Conservation (phyloP, 2,329 filamentous ascomycete species). For the Aphanoascus verrucosus region DNA sequence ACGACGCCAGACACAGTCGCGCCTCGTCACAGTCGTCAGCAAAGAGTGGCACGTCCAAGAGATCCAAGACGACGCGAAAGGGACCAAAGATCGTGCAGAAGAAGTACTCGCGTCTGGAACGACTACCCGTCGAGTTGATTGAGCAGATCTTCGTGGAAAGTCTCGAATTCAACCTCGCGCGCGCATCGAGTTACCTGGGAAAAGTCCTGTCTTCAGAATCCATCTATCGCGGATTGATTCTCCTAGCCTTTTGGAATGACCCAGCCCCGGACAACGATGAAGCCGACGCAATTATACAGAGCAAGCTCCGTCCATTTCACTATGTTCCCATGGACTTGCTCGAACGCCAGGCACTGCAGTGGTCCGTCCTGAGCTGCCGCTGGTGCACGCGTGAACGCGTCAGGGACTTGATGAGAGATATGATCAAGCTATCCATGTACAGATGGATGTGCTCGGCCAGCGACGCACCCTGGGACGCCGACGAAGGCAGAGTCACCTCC, state of each 20-base stretch:
- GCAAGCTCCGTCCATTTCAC: slow-evolving; percentile 28
- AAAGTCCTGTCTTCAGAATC: slow-evolving; percentile 31
- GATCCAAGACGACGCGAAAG: background rate
- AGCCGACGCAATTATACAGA: slow-evolving; percentile 8
- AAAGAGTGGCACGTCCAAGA: background rate
- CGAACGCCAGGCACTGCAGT: slow-evolving; percentile 25
- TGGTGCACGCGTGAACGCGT: slow-evolving; percentile 34
- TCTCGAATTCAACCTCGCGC: slow-evolving; percentile 37
- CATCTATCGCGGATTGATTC: slow-evolving; percentile 33
- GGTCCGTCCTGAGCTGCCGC: slow-evolving; percentile 26
- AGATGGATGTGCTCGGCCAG: slow-evolving; percentile 24
- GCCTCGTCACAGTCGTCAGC: background rate
- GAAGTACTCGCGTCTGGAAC: slow-evolving; percentile 27
- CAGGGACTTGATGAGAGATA: slow-evolving; percentile 24
- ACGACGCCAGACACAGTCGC: background rate
- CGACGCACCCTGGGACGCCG: slow-evolving; percentile 9
- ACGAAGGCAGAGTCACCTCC: slow-evolving; percentile 19
- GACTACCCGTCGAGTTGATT: slow-evolving; percentile 42
- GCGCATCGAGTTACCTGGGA: slow-evolving; percentile 34
- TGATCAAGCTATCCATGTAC: slow-evolving; percentile 27
- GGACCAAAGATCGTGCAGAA: background rate
- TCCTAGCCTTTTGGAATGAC: slow-evolving; percentile 34
- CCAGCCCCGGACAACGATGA: background rate
- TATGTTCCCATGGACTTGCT: slow-evolving; percentile 24
- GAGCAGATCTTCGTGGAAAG: slow-evolving; percentile 43